phyloP scores from a whole-genome alignment of 805 yeast species.

The Hyphopichia homilentoma region DNA sequence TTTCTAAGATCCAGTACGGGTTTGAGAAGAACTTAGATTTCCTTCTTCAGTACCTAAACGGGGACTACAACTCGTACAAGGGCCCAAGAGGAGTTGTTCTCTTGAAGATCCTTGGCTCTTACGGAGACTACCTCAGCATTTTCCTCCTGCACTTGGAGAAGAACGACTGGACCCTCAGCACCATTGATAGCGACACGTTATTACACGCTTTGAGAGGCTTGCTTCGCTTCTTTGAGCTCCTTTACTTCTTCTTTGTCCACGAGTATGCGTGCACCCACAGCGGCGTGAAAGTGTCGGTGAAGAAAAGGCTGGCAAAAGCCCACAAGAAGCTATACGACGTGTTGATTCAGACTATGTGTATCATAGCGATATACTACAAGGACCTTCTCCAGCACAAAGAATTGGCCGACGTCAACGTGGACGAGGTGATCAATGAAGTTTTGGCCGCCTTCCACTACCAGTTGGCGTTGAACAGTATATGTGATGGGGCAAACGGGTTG shows the following conservation, averaged over 20 bases:
- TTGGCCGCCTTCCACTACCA: conserved; percentile 67
- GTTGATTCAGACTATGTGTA: conserved; percentile 33
- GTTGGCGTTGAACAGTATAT: conserved; percentile 64
- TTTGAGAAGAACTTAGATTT: conserved; percentile 49
- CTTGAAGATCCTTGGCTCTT: conserved; percentile 49
- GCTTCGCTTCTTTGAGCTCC: conserved; percentile 33
- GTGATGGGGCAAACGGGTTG: conserved; percentile 60
- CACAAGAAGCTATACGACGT: conserved; percentile 45
- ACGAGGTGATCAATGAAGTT: conserved; percentile 37
- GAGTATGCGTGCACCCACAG: conserved; percentile 47
- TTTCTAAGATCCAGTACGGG: conserved; percentile 41
- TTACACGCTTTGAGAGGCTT: conserved; percentile 16
- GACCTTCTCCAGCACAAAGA: not conserved
- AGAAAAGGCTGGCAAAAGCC: conserved; percentile 39
- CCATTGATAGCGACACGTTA: conserved; percentile 4
- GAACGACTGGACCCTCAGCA: conserved; percentile 30
- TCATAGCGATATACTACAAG: conserved; percentile 36
- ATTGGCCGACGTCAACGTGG: conserved; percentile 1
- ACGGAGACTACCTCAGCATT: conserved; percentile 46
- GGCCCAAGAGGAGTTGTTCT: conserved; percentile 39
- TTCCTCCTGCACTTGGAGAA: conserved; percentile 22
- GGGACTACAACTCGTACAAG: conserved; percentile 14
- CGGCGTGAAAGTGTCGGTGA: conserved; percentile 37
- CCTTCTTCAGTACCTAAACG: conserved; percentile 33
- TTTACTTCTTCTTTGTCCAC: conserved; percentile 48